These are phyloP conservation scores for Monosporozyma aerobia DNA, from an alignment of 805 yeast species.

Conservation along the genomic window DNA sequence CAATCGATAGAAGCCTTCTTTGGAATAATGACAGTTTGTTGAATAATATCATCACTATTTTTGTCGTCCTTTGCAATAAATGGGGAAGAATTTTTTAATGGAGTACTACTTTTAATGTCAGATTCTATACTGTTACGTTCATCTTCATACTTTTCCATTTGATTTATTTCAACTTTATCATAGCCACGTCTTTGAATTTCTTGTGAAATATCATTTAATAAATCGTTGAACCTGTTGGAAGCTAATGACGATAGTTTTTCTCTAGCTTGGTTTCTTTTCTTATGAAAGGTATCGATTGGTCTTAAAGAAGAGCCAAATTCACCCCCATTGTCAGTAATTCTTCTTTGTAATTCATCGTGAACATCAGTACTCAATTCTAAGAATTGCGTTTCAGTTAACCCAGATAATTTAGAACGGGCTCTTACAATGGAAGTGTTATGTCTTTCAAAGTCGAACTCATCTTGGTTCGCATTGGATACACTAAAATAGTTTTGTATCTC, in stretches of 20 bases:
- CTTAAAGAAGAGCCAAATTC: neutral
- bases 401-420: conserved; percentile 78
- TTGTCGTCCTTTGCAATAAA: neutral
- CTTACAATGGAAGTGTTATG: conserved; percentile 29
- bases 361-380: conserved; percentile 89
- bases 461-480: neutral
- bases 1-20: conserved; percentile 77
- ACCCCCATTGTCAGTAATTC: conserved; percentile 41
- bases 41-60: conserved; percentile 24
- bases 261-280: conserved; percentile 90
- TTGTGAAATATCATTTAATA: conserved; percentile 76
- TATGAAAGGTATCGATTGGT: conserved; percentile 53
- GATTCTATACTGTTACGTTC: neutral
- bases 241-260: conserved; percentile 81
- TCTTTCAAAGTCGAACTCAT: conserved; percentile 1
- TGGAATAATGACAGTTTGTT: conserved; percentile 69
- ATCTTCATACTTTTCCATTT: neutral
- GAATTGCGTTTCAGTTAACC: conserved; percentile 73
- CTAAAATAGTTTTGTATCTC: conserved; percentile 3
- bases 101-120: neutral
- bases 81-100: neutral
- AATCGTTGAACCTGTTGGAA: conserved; percentile 70
- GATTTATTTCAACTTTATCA: conserved; percentile 1
- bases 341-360: conserved; percentile 79
- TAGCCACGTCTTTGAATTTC: conserved; percentile 76